Conservation (phyloP, 1,284 basidiomycete genomes). For the Malassezia vespertilionis region DNA sequence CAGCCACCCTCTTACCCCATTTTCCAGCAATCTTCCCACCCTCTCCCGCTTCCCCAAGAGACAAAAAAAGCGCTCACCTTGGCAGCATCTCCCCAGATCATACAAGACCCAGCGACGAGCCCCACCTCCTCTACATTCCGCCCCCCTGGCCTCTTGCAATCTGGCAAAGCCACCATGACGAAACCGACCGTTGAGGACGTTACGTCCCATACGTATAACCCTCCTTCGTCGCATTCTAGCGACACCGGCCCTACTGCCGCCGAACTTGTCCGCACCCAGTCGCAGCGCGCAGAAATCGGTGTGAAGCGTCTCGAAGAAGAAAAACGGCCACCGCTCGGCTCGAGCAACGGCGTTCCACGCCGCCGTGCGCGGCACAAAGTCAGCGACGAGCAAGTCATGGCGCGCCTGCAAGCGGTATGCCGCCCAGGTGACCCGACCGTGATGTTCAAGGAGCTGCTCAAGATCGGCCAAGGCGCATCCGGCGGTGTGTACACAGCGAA, state of each 20-base stretch:
- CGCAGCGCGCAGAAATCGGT: constrained; percentile 14
- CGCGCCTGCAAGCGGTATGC: constrained; percentile 81
- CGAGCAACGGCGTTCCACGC: constrained; percentile 51
- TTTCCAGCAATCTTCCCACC: too few species aligned
- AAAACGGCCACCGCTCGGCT: neutral
- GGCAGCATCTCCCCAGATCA: constrained; percentile 15
- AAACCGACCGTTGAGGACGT: constrained; percentile 11
- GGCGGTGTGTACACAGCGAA: constrained; percentile 98
- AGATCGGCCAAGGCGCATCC: constrained; percentile 96
- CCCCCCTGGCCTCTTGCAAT: constrained; percentile 13
- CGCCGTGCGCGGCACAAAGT: constrained; percentile 61
- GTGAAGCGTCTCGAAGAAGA: neutral
- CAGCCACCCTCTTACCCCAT: too few species aligned
- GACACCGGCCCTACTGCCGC: neutral
- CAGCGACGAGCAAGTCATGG: constrained; percentile 79
- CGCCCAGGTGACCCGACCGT: constrained; percentile 92
- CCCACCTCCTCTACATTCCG: constrained; percentile 16
- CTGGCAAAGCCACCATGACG: constrained; percentile 15
- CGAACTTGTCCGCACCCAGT: constrained; percentile 11
- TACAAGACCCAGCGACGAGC: constrained; percentile 26
- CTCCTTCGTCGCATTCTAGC: neutral
- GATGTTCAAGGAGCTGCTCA: constrained; percentile 79
- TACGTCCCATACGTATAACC: constrained; percentile 10
- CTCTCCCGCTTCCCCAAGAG: too few species aligned
- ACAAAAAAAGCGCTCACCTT: too few species aligned